phyloP scores from a whole-genome alignment of 805 yeast genomes.

The Sugiyamaella marilandica region DNA sequence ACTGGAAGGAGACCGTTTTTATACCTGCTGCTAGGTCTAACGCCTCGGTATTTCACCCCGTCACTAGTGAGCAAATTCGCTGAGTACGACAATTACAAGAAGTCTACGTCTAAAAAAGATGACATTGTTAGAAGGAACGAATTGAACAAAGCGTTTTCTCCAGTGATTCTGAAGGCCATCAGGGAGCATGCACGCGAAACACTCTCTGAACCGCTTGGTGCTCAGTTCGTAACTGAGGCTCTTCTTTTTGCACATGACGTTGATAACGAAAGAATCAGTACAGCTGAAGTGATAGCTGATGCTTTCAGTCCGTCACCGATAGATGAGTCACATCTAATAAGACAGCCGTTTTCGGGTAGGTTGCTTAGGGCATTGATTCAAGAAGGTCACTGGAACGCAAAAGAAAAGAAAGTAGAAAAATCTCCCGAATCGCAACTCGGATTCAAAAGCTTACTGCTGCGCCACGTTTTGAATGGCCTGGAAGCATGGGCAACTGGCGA shows the following conservation, averaged over 20 bases:
- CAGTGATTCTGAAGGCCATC: conserved; percentile 56
- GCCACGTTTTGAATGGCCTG: conserved; percentile 51
- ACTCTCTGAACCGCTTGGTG: conserved; percentile 67
- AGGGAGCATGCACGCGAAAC: conserved; percentile 47
- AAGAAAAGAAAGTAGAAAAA: conserved; percentile 48
- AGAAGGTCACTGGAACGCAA: conserved; percentile 77
- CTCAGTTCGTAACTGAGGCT: conserved; percentile 78
- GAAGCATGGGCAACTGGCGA: conserved; percentile 63
- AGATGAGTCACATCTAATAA: conserved; percentile 58
- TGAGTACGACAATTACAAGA: conserved; percentile 56
- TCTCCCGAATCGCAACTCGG: conserved; percentile 51
- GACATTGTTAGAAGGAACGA: conserved; percentile 70
- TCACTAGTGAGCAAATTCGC: conserved; percentile 51
- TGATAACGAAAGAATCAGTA: conserved; percentile 40
- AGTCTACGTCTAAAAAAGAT: conserved; percentile 79
- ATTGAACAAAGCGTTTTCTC: conserved; percentile 58
- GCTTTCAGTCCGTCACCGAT: conserved; percentile 52
- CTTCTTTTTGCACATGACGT: conserved; percentile 49
- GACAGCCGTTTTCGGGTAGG: conserved; percentile 70
- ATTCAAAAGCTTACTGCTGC: conserved; percentile 36
- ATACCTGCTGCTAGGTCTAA: conserved; percentile 71
- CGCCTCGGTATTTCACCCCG: conserved; percentile 79
- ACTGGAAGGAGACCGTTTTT: conserved; percentile 85
- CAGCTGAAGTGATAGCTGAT: conserved; percentile 50
- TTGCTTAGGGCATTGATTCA: conserved; percentile 71